Percentiles rank a stretch among this genome's conserved stretches.
These are phyloP conservation scores for Penicillium sp. DNA, from an alignment of 2,329 filamentous ascomycete genomes.

Conservation along the genomic window DNA sequence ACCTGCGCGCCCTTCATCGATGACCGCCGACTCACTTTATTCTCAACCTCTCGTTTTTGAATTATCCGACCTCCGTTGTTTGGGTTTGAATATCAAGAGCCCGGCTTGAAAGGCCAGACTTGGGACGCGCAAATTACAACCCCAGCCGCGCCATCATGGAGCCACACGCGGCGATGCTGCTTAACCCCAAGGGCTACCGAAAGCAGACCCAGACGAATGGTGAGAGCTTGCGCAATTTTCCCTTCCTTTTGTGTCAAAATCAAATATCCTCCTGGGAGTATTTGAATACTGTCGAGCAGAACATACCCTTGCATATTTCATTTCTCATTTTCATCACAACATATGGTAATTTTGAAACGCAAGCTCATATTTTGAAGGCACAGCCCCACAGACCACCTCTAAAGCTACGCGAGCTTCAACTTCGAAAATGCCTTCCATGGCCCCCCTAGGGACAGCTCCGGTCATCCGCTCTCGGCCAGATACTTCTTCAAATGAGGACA, in stretches of 20 bases:
- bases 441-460: constrained; percentile 5
- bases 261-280: no score
- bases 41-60: no score
- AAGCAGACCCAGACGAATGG: constrained; percentile 33
- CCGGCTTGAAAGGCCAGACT: no score
- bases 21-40: no score
- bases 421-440: no score
- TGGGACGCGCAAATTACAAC: no score
- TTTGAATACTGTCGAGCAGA: no score
- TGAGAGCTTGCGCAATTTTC: constrained; percentile 17
- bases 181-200: constrained; percentile 40
- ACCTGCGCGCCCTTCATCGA: no score
- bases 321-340: neutral
- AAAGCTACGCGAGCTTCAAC: neutral
- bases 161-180: constrained; percentile 38
- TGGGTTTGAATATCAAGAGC: no score
- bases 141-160: constrained; percentile 26
- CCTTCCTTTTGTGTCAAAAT: neutral
- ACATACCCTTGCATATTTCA: no score
- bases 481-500: constrained; percentile 10
- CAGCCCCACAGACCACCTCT: constrained; percentile 16
- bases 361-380: constrained; percentile 21
- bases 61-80: no score
- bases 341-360: constrained; percentile 8
- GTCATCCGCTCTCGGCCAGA: constrained; percentile 7